Base-by-base conservation (phyloP, 192 early-diverging fungal species). In the Chytriomyces hyalinus region DNA sequence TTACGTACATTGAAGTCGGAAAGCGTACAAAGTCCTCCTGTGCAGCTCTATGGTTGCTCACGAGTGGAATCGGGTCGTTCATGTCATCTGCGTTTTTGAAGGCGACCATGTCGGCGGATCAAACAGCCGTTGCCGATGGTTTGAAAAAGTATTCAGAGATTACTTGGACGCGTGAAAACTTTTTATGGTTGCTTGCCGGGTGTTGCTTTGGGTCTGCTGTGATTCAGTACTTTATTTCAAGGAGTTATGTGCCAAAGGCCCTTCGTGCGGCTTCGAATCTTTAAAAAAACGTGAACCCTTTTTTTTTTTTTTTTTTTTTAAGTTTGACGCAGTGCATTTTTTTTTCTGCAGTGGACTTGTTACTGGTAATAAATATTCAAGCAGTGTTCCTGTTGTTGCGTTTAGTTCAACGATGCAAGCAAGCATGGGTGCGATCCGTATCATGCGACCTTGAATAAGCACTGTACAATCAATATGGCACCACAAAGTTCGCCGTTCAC, bases 1-100 rank as follows among this genome's bases (percentile, higher is more conserved):
- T 91, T 70, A 82, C 82, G 28, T 91, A 91, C 83, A 81, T 81
- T 24, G 83, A 91, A 70, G 84, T 90, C 48, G 90, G 90, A 78
- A 85, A 84, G 60, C 80, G 82, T 49, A 89, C 85, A 65, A 87
- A 88, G 72, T 84, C 90, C 26, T 80, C 81, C 13, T 85, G 81
- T 13, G 78, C 83, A 5, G 82, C 88, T n/a, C 71, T 91, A 61
- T 91, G 90, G 90, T 70, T 91, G 63, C 61, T 90, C 59, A 78
- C 79, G 17, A 73, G 76, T 51, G 81, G 81, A 20, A 61, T 90
- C 22, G 90, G 87, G 44, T 53, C 49, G 5, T 70, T 70, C 51
- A 44, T 70, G 68, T n/a, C 68, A n/a, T 17, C 68, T 26, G 68
- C 50, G 10, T 47, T 67, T 15, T 15, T 67, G 24, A 43, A 67